A percentile compares a stretch with the other conserved stretches of the same genome.
phyloP scores from a whole-genome alignment of 768 basidiomycete genomes.

The Amyloporia xantha region DNA sequence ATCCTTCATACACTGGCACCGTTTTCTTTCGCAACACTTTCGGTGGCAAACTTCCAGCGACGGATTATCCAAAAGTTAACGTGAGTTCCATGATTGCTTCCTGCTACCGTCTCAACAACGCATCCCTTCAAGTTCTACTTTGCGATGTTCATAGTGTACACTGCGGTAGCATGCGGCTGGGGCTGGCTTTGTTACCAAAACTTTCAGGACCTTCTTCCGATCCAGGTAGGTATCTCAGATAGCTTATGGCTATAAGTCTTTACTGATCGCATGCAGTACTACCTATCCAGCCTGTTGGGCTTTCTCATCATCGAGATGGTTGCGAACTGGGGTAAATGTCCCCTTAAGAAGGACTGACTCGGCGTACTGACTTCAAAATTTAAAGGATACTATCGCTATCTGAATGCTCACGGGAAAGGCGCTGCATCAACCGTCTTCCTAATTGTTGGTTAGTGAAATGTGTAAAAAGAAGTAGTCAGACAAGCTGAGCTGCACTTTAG shows the following conservation, averaged over 20 bases:
- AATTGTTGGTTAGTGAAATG: slow-evolving; percentile 63
- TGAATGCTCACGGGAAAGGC: slow-evolving; percentile 79
- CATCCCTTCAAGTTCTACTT: slow-evolving; percentile 68
- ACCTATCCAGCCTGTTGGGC: slow-evolving; percentile 81
- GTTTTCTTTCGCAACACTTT: slow-evolving; percentile 88
- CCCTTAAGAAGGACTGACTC: neutral
- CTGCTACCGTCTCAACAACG: neutral
- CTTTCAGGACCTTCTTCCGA: slow-evolving; percentile 76
- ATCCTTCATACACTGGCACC: slow-evolving; percentile 71
- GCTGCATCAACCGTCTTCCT: slow-evolving; percentile 82
- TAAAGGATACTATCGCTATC: slow-evolving; percentile 86
- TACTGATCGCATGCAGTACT: too few relatives aligned
- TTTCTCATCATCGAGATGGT: slow-evolving; percentile 93
- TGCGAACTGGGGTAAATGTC: slow-evolving; percentile 63
- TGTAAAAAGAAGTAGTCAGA: neutral
- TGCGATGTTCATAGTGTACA: slow-evolving; percentile 75
- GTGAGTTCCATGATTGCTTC: slow-evolving; percentile 38
- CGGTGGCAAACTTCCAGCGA: slow-evolving; percentile 80
- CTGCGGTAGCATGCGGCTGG: slow-evolving; percentile 65
- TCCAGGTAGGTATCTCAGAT: slow-evolving; percentile 81
- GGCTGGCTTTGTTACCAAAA: slow-evolving; percentile 78
- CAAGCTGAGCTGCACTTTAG: slow-evolving; percentile 29
- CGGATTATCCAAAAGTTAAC: slow-evolving; percentile 96
- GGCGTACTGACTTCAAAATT: neutral
- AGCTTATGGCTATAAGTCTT: neutral